phyloP scores from a whole-genome alignment of 257 asterid genomes.

The Solanum virginianum region DNA sequence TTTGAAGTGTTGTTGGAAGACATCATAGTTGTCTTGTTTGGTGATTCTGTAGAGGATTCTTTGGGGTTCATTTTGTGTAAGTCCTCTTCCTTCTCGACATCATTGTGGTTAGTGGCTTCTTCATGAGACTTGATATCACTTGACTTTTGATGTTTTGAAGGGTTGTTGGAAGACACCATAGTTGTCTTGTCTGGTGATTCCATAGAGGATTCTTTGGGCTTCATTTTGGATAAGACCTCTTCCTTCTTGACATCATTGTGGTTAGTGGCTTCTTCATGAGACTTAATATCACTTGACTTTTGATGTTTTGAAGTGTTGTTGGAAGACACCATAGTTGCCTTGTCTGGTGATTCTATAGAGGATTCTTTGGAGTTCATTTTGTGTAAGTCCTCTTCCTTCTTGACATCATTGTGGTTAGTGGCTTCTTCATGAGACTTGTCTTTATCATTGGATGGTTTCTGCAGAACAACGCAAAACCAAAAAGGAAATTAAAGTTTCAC shows the following conservation, averaged over 20 bases:
- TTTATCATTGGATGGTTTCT: constrained; percentile 2
- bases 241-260: too few species aligned
- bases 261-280: too few species aligned
- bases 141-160: not conserved
- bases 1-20: not conserved
- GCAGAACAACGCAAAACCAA: not conserved
- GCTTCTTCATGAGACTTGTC: constrained; percentile 2
- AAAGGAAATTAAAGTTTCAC: not conserved
- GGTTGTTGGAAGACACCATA: not conserved
- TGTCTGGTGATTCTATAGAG: not conserved
- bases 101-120: too few species aligned
- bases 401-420: not conserved
- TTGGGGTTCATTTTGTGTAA: too few species aligned
- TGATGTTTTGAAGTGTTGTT: not conserved
- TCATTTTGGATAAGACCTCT: too few species aligned
- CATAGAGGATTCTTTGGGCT: too few species aligned
- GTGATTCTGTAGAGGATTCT: not conserved
- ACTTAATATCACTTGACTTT: not conserved
- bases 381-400: not conserved
- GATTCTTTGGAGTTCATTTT: not conserved
- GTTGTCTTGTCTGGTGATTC: not conserved
- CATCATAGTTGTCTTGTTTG: not conserved
- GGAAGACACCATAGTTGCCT: not conserved
- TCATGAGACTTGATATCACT: not conserved
- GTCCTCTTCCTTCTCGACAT: too few species aligned